phyloP scores from a whole-genome alignment of 1,284 basidiomycete genomes.

The Fomitopsis betulina region DNA sequence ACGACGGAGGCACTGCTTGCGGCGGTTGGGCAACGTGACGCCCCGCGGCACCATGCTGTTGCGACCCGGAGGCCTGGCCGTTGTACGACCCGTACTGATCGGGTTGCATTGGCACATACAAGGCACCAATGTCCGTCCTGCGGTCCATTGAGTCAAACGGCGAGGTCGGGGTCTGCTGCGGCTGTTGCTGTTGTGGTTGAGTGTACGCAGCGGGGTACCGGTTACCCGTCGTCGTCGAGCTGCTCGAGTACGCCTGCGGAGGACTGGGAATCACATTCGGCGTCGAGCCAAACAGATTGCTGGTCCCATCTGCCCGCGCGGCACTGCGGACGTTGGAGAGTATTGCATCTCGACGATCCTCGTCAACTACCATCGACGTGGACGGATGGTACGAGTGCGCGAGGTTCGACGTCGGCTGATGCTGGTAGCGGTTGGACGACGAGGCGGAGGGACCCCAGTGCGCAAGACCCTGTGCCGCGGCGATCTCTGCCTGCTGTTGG shows the following conservation, averaged over 20 bases:
- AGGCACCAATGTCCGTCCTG: slow-evolving; percentile 56
- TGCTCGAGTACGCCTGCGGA: slow-evolving; percentile 61
- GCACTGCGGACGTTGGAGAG: slow-evolving; percentile 71
- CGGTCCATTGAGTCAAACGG: slow-evolving; percentile 59
- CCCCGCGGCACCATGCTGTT: slow-evolving; percentile 21
- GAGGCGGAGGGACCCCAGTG: slow-evolving; percentile 42
- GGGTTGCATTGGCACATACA: slow-evolving; percentile 77
- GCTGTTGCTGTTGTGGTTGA: slow-evolving; percentile 26
- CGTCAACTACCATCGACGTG: slow-evolving; percentile 55
- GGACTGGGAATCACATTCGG: slow-evolving; percentile 63
- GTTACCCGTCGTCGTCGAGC: slow-evolving; percentile 45
- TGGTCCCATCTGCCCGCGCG: slow-evolving; percentile 45
- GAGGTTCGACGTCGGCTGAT: slow-evolving; percentile 55
- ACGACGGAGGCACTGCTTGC: slow-evolving; percentile 53
- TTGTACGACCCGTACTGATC: slow-evolving; percentile 64
- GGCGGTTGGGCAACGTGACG: slow-evolving; percentile 45
- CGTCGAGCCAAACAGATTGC: slow-evolving; percentile 38
- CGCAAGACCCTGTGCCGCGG: slow-evolving; percentile 52
- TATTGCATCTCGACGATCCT: slow-evolving; percentile 63
- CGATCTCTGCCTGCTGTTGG: slow-evolving; percentile 89
- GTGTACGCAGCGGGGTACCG: slow-evolving; percentile 54
- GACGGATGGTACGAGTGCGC: slow-evolving; percentile 58
- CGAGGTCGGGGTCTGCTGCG: slow-evolving; percentile 33
- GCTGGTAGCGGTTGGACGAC: slow-evolving; percentile 40
- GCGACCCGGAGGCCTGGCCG: slow-evolving; percentile 26